A percentile compares a stretch with the other conserved stretches of the same genome.
These are phyloP conservation scores for Carex cristatella DNA, from an alignment of 176 grass and related monocot species.

Conservation along the genomic window DNA sequence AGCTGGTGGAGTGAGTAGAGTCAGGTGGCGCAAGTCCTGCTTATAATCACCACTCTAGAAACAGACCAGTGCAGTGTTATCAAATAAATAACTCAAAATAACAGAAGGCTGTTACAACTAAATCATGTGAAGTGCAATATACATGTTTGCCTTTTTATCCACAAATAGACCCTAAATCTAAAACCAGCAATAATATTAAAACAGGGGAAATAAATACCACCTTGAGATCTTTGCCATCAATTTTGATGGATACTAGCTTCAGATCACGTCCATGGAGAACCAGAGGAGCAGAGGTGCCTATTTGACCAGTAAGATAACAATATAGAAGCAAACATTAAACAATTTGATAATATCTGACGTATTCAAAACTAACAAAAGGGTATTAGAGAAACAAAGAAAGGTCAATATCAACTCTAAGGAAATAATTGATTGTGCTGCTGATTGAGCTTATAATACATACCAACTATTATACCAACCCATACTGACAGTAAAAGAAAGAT, in stretches of 20 bases:
- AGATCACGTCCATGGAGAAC: slow-evolving; percentile 77
- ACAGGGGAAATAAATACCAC: slow-evolving; percentile 26
- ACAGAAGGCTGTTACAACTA: background rate
- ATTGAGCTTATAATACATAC: background rate
- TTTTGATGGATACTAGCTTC: slow-evolving; percentile 88
- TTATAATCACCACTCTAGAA: slow-evolving; percentile 66
- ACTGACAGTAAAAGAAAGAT: background rate
- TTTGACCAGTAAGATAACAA: slow-evolving; percentile 4
- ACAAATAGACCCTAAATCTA: slow-evolving; percentile 5
- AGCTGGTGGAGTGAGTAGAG: slow-evolving; percentile 48
- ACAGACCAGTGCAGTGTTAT: slow-evolving; percentile 20
- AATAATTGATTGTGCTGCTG: background rate
- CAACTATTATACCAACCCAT: background rate
- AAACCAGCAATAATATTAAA: slow-evolving; percentile 18
- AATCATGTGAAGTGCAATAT: background rate
- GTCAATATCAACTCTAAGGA: slow-evolving; percentile 12
- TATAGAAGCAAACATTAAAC: slow-evolving; percentile 4
- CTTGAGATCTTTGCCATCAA: slow-evolving; percentile 74
- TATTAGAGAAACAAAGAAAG: background rate
- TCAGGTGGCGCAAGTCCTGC: slow-evolving; percentile 57
- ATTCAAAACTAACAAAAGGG: slow-evolving; percentile 1
- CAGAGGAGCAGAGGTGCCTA: slow-evolving; percentile 53
- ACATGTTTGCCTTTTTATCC: background rate
- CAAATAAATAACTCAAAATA: slow-evolving; percentile 25
- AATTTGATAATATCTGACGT: background rate